phyloP scores from a whole-genome alignment of 2,329 filamentous ascomycete species.

The Pseudogymnoascus sp. region DNA sequence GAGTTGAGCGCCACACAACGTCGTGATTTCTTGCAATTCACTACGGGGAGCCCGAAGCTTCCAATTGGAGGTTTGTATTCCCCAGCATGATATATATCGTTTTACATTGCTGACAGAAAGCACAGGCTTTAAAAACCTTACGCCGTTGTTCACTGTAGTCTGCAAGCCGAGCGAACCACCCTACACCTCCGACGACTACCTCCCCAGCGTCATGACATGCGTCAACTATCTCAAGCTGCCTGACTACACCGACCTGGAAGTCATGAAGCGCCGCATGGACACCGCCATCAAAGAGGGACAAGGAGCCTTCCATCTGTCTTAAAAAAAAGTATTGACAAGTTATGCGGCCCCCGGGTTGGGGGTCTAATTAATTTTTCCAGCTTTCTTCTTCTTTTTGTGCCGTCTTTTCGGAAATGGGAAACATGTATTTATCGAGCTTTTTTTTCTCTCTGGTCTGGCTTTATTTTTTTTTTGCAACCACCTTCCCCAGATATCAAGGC shows the following conservation, averaged over 20 bases:
- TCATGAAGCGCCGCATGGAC: constrained; percentile 69
- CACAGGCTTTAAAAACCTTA: constrained; percentile 88
- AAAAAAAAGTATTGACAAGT: constrained; percentile 19
- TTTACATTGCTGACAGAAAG: constrained; percentile 27
- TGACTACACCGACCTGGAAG: constrained; percentile 74
- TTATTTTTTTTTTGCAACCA: background rate
- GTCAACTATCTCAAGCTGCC: constrained; percentile 98
- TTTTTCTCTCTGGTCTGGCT: background rate
- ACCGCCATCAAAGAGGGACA: constrained; percentile 92
- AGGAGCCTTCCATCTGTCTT: constrained; percentile 94
- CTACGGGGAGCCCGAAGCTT: constrained; percentile 94
- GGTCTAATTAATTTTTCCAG: background rate
- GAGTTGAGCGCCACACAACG: constrained; percentile 66
- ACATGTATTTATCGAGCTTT: constrained; percentile 4
- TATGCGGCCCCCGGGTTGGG: constrained; percentile 9
- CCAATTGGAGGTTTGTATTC: constrained; percentile 79
- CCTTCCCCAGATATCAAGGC: background rate
- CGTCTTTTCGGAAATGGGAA: background rate
- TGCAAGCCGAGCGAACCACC: constrained; percentile 97
- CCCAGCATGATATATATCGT: background rate
- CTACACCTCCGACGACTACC: constrained; percentile 88
- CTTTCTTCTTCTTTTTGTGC: background rate
- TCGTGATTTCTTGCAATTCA: constrained; percentile 93
- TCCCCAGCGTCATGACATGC: constrained; percentile 99
- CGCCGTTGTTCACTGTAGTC: constrained; percentile 97